phyloP scores from a whole-genome alignment of 2,329 filamentous ascomycete genomes.

The Fusarium sp. region DNA sequence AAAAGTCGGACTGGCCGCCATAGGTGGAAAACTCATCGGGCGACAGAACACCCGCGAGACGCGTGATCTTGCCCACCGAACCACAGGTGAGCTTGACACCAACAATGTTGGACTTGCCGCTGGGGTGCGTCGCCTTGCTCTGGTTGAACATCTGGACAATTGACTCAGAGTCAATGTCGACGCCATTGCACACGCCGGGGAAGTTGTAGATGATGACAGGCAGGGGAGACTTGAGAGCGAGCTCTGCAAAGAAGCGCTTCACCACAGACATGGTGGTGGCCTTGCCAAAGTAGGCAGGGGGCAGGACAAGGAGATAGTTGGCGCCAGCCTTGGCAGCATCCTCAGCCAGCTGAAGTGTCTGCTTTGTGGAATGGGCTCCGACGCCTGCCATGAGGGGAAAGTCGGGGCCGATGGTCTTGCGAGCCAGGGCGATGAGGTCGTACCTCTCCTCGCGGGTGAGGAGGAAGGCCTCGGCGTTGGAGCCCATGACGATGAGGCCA shows the following conservation, averaged over 20 bases:
- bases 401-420: slow-evolving; percentile 81
- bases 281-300: slow-evolving; percentile 71
- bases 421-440: slow-evolving; percentile 65
- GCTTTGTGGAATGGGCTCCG: slow-evolving; percentile 68
- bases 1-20: slow-evolving; percentile 76
- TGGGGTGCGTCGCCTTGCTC: slow-evolving; percentile 32
- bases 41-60: slow-evolving; percentile 61
- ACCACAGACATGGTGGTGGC: slow-evolving; percentile 65
- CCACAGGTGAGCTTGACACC: slow-evolving; percentile 76
- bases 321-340: slow-evolving; percentile 68
- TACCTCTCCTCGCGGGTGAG: slow-evolving; percentile 66
- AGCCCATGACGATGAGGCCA: slow-evolving; percentile 62
- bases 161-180: slow-evolving; percentile 71
- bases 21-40: slow-evolving; percentile 69
- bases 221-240: slow-evolving; percentile 60
- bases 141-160: slow-evolving; percentile 51
- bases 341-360: slow-evolving; percentile 65
- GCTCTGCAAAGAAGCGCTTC: slow-evolving; percentile 65
- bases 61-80: slow-evolving; percentile 73
- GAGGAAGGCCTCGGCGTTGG: slow-evolving; percentile 64
- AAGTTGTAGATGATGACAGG: slow-evolving; percentile 74
- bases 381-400: slow-evolving; percentile 83
- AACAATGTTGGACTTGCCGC: slow-evolving; percentile 63
- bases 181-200: slow-evolving; percentile 70
- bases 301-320: slow-evolving; percentile 67